Conservation (phyloP, 768 basidiomycete genomes). For the Pulveroboletus sp. region DNA sequence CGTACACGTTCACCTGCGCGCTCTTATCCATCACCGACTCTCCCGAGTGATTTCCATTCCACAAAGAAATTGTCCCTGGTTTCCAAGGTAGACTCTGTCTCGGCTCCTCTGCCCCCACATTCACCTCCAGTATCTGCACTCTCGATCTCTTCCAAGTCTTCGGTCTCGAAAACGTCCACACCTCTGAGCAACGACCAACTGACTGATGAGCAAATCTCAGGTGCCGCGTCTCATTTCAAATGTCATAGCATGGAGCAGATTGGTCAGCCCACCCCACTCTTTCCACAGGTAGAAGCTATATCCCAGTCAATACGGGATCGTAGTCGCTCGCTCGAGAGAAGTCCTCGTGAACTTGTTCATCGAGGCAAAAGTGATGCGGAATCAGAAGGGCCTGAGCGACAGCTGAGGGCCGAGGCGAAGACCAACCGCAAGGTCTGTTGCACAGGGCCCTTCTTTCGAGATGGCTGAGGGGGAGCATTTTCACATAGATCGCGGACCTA, state of each 20-base stretch:
- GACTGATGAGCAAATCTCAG: no score
- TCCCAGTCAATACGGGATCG: constrained; percentile 13
- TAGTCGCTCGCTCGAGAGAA: constrained; percentile 20
- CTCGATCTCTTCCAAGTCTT: constrained; percentile 77
- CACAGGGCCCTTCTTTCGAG: not conserved
- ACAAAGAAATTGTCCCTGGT: constrained; percentile 11
- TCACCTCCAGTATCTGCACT: constrained; percentile 69
- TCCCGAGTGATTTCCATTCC: constrained; percentile 22
- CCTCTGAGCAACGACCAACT: constrained; percentile 39
- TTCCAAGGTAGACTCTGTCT: constrained; percentile 48
- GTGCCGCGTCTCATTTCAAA: no score
- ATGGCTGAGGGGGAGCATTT: constrained; percentile 1
- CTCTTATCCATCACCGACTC: constrained; percentile 23
- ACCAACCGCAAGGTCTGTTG: constrained; percentile 75
- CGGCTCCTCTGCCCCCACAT: constrained; percentile 58
- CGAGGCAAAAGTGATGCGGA: constrained; percentile 33
- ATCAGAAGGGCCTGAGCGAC: constrained; percentile 39
- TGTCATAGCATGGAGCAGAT: constrained; percentile 29
- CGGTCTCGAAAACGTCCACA: constrained; percentile 50
- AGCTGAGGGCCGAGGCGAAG: constrained; percentile 69
- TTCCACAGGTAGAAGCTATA: constrained; percentile 12
- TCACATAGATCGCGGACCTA: constrained; percentile 76
- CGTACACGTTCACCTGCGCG: constrained; percentile 33
- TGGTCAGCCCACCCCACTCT: constrained; percentile 6
- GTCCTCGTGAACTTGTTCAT: constrained; percentile 6